Conservation (phyloP, 495 filamentous ascomycete species). For the Hyaloscypha hepaticicola region DNA sequence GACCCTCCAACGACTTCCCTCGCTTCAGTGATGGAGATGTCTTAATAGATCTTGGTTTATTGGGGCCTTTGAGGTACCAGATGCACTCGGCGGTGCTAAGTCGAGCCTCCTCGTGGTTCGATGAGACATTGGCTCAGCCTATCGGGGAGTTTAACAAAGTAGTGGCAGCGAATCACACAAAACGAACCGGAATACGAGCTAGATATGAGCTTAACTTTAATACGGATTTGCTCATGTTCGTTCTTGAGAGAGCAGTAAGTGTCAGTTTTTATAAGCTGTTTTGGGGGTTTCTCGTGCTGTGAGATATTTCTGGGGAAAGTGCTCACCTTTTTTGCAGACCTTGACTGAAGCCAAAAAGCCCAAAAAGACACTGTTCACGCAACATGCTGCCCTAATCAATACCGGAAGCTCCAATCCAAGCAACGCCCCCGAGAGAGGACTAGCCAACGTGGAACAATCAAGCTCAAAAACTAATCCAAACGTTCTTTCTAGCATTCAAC, state of each 20-base stretch:
- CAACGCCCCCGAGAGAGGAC: neutral
- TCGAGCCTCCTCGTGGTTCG: neutral
- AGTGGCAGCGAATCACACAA: neutral
- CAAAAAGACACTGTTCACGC: neutral
- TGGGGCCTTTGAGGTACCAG: neutral
- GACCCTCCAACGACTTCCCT: neutral
- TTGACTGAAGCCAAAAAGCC: neutral
- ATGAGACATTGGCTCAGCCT: neutral
- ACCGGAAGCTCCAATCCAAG: neutral
- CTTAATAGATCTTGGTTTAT: neutral
- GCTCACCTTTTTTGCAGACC: neutral
- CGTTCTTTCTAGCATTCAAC: neutral
- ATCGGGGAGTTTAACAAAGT: neutral
- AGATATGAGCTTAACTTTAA: neutral
- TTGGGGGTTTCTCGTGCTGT: neutral
- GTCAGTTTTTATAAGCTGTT: neutral
- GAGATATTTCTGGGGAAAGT: no score
- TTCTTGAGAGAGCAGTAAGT: neutral
- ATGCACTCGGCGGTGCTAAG: neutral
- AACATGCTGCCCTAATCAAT: neutral
- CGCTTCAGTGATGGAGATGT: conserved; percentile 1
- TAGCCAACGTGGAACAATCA: neutral
- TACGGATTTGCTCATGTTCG: neutral
- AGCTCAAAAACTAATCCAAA: neutral
- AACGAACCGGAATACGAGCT: neutral